Evolutionary conservation across 73 alveolate species (phyloP), one percentile per base, ranked within the genome.

Genomic region (Paramecium sexaurelia): DNA sequence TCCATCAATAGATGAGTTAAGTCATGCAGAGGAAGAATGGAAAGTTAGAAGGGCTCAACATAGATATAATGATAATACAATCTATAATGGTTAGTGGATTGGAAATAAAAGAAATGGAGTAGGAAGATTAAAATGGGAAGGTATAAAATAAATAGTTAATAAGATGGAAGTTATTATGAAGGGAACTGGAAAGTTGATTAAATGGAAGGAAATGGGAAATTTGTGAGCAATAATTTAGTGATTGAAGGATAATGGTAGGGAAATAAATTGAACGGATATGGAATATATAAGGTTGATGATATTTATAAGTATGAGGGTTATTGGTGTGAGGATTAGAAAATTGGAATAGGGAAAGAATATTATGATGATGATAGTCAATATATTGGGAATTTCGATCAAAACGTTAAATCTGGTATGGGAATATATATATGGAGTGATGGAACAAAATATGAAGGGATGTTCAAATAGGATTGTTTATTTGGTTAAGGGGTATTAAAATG

Each of bases 391-490:
- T 96, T 97, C 97, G 84, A 67, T 10, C 86, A 96, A 55, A 97
- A 96, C 78, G 36, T 71, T 75, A 86, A 96, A 69, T 92, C 95
- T 66, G 99, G 99, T 26, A 32, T 87, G 4, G 99, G 99, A 45
- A 87, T 85, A 39, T 96, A 95, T n/a, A 45, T 45, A 15, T 95
- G 96, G 96, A 93, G 89, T 39, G 95, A 95, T 73, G 97, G 95
- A 6, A 95, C 95, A 45, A 78, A 68, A 26, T 95, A 95, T 67
- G 92, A 73, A 36, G 98, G 98, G 10, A 85, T 87, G 29, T 95
- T 84, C 11, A 35, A 69, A 69, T 17, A 69, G 13, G 85, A 35
- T 11, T 7, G 39, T 6, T 24, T 32, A 4, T 10, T 24, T 69
- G 85, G 85, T 8, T 2, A 17, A 6, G 85, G 85, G 7, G 27